Evolutionary conservation across 208 protist species (phyloP), one percentile per base, ranked within the genome.

Genomic region (Trypanosoma cruzi): DNA sequence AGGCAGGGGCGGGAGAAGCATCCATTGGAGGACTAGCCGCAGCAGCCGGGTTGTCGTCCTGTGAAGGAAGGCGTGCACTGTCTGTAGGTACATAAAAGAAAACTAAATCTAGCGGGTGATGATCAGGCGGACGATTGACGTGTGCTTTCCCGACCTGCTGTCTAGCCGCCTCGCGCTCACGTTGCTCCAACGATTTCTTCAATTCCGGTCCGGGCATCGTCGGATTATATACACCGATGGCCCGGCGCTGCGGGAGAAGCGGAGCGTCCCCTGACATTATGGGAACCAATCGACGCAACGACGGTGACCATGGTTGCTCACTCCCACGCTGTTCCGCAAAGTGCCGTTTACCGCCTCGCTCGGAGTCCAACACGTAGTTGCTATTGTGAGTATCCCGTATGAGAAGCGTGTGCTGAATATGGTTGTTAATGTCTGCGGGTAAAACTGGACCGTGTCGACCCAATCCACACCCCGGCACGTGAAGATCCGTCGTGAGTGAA

Each of bases 311-410:
- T 64, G 18, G 18, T 59, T 18, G 0, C 69, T 92, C 82, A 58
- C 32, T 20, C 7, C 84, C 78, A 4, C 67, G 77, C 24, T 18
- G 16, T 64, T 94, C 81, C 20, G 83, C 79, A 68, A 83, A 94
- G 70, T 95, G 89, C n/a, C 89, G 77, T 37, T 78, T 73, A 13
- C 89, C 89, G n/a, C 81, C 81, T 44, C 85, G 77, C 29, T 76
- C 82, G 4, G 68, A 71, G 67, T 94, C 79, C 22, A 94, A 65
- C 11, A 94, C 67, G 66, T 90, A 91, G 54, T 81, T 75, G 26
- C 16, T 50, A 59, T 68, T 60, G 70, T 68, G 55, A 22, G 54
- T 29, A 52, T 58, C 52, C 8, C 64, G 70, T 32, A 57, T 14
- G 49, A 64, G 55, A 59, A 75, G 50, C 29, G 53, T 36, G 22